phyloP scores from a whole-genome alignment of 139 green algal genomes.

The Pedinophyceae sp. region DNA sequence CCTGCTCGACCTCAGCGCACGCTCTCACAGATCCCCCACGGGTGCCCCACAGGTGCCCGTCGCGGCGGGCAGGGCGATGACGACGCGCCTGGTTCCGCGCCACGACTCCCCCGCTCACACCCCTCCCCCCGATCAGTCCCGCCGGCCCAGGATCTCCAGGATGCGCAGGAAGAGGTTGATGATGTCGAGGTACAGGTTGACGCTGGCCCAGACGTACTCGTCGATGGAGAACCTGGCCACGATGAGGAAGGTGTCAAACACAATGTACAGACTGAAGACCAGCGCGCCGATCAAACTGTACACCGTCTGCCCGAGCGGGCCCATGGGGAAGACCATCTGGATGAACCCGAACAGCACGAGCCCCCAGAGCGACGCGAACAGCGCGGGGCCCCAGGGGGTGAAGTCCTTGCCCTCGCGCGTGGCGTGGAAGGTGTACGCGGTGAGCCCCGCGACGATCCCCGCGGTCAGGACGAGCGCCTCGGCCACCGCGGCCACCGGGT shows the following conservation, averaged over 20 bases:
- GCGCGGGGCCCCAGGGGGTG: slow-evolving; percentile 19
- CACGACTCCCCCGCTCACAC: too few species aligned
- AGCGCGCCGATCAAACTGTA: slow-evolving; percentile 45
- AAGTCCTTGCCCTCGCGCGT: slow-evolving; percentile 35
- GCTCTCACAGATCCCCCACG: too few species aligned
- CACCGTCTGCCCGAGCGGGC: slow-evolving; percentile 21
- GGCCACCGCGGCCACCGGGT: slow-evolving; percentile 31
- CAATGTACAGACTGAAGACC: slow-evolving; percentile 41
- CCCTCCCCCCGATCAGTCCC: too few species aligned
- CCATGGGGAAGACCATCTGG: slow-evolving; percentile 37
- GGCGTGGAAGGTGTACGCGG: slow-evolving; percentile 49
- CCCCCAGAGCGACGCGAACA: slow-evolving; percentile 8
- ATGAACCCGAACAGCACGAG: slow-evolving; percentile 35
- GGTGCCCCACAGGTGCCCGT: too few species aligned
- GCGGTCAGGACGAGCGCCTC: slow-evolving; percentile 37
- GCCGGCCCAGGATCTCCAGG: slow-evolving; percentile 34
- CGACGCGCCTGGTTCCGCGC: too few species aligned
- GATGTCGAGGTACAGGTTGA: slow-evolving; percentile 56
- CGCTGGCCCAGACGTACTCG: slow-evolving; percentile 47
- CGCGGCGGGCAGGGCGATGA: too few species aligned
- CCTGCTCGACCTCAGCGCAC: too few species aligned
- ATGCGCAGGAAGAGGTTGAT: slow-evolving; percentile 65
- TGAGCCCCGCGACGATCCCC: slow-evolving; percentile 25
- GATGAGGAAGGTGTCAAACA: slow-evolving; percentile 33
- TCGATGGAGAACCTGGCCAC: slow-evolving; percentile 28